Base-by-base conservation (phyloP, 306 rosid genomes). In the Castanea mollissima region DNA sequence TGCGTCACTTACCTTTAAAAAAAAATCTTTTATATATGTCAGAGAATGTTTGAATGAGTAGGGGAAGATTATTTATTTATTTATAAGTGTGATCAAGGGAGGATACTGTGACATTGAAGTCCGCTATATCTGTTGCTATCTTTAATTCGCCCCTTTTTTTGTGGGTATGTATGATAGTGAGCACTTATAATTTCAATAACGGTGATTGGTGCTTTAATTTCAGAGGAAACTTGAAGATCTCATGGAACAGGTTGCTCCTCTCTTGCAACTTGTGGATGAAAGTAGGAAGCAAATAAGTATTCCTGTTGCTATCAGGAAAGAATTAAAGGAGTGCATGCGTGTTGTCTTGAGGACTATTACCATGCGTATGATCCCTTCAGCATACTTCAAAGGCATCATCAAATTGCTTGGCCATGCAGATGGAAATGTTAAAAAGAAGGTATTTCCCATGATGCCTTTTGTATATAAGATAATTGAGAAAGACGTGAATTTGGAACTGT, bases 141-240 rank as follows among this genome's bases (percentile, higher is more conserved):
- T 73, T 25, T 78, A 68, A 2, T n/a, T 34, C 18, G 14, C n/a
- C 70, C n/a, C n/a, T 8, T 35, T 64, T 16, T 64, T 6, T 27
- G 46, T 32, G 3, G 71, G 71, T 65, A 34, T 14, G 51, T 35
- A 18, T 34, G 51, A 25, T 64, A 16, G 34, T 57, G 11, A 23
- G 27, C 27, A 49, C 9, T 6, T 73, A 27, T 34, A 67, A 59
- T 63, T 68, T 75, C 55, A 60, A 76, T 38, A 74, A 54, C 29
- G 52, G 58, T 77, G 74, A 71, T 72, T 73, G 71, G 12, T 60
- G 75, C 41, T 78, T 76, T 38, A 60, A 64, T 74, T 52, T 80
- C 97, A 94, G 99, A 80, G 65, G 34, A 74, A 81, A 6, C 83
- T 94, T 46, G 92, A 84, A 78, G 89, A 86, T 69, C 90, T 94